phyloP scores from a whole-genome alignment of 2,329 filamentous ascomycete genomes.

The Chalara sp. region DNA sequence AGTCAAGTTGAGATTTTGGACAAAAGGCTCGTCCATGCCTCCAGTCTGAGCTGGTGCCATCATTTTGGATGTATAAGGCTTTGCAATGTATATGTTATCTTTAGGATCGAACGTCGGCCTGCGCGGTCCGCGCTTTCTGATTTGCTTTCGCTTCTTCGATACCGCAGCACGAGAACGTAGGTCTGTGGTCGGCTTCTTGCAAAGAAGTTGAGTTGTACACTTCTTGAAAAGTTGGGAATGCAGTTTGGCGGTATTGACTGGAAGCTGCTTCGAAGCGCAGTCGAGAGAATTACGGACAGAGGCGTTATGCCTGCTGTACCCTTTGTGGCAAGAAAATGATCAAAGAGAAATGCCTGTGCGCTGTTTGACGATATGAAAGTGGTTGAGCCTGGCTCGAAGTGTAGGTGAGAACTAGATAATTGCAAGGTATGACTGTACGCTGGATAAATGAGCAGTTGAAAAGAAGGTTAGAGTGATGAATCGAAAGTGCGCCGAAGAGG shows the following conservation, averaged over 20 bases:
- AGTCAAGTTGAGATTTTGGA: constrained; percentile 77
- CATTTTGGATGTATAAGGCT: constrained; percentile 39
- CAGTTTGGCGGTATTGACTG: constrained; percentile 48
- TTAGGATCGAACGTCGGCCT: constrained; percentile 34
- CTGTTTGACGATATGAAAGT: too few species aligned
- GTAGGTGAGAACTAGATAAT: too few species aligned
- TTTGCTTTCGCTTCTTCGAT: constrained; percentile 25
- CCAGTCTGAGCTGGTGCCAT: constrained; percentile 24
- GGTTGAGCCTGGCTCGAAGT: too few species aligned
- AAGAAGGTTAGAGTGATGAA: background rate
- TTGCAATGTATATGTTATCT: constrained; percentile 37
- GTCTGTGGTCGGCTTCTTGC: constrained; percentile 27
- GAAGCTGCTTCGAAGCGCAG: too few species aligned
- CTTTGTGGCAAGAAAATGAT: too few species aligned
- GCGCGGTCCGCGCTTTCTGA: constrained; percentile 29
- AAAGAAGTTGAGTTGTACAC: constrained; percentile 39
- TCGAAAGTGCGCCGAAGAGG: background rate
- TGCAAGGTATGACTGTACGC: too few species aligned
- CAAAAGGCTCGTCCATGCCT: constrained; percentile 12
- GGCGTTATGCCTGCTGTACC: too few species aligned
- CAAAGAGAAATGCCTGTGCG: too few species aligned
- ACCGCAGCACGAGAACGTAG: constrained; percentile 21
- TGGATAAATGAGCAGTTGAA: background rate
- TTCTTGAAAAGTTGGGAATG: constrained; percentile 66
- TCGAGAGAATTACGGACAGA: too few species aligned